These are phyloP conservation scores for Salix exigua DNA, from an alignment of 345 rosid species.

Conservation along the genomic window DNA sequence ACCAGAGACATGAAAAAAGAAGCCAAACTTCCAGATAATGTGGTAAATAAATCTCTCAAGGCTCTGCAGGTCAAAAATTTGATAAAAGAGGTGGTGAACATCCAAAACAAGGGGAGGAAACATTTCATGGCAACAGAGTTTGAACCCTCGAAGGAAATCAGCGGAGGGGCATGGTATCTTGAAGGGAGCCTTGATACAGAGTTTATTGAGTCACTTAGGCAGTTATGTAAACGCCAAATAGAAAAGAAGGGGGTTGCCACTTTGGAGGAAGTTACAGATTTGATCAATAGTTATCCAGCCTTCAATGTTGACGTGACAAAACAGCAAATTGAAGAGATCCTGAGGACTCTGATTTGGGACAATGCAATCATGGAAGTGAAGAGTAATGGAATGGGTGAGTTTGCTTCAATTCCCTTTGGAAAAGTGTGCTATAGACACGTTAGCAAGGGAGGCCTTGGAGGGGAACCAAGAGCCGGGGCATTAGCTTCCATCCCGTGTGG, in stretches of 20 bases:
- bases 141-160: conserved; percentile 59
- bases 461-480: conserved; percentile 42
- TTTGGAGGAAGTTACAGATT: conserved; percentile 36
- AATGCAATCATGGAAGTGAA: conserved; percentile 50
- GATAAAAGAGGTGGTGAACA: not conserved
- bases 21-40: conserved; percentile 28
- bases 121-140: conserved; percentile 19
- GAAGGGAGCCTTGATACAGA: conserved; percentile 53
- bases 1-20: conserved; percentile 43
- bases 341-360: conserved; percentile 66
- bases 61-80: conserved; percentile 37
- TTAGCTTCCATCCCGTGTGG: conserved; percentile 81
- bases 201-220: conserved; percentile 41
- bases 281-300: conserved; percentile 32
- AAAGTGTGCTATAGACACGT: conserved; percentile 47
- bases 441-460: conserved; percentile 27
- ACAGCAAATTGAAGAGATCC: conserved; percentile 55
- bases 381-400: conserved; percentile 62
- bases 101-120: not conserved
- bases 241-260: conserved; percentile 41
- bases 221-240: conserved; percentile 36
- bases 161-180: conserved; percentile 75
- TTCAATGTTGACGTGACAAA: conserved; percentile 27
- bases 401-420: conserved; percentile 41
- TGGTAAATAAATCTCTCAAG: conserved; percentile 40